Percentiles rank a stretch among this genome's conserved stretches.
Conservation (phyloP, 768 basidiomycete species). For the Dioszegia crocea region DNA sequence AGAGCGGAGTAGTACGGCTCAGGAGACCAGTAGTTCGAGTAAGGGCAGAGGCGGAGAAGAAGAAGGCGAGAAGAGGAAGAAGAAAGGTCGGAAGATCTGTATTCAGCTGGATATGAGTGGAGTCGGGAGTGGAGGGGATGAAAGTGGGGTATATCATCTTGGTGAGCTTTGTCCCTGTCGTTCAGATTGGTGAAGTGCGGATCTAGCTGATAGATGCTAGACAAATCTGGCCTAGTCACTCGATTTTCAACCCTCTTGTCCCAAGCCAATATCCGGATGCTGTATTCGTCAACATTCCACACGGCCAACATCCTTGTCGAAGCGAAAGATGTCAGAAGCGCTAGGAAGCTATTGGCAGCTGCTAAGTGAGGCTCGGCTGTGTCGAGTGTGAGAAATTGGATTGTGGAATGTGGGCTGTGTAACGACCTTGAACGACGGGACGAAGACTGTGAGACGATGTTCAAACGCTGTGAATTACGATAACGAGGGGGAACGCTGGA, state of each 20-base stretch:
- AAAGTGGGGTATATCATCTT: conserved; percentile 25
- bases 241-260: conserved; percentile 33
- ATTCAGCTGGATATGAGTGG: conserved; percentile 38
- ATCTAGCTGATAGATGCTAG: conserved; percentile 11
- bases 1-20: neutral
- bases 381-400: neutral
- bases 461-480: neutral
- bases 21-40: neutral
- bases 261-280: conserved; percentile 32
- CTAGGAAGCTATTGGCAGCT: conserved; percentile 25
- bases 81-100: conserved; percentile 31
- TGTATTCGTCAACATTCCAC: conserved; percentile 41
- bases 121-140: conserved; percentile 10
- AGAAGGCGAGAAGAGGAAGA: neutral
- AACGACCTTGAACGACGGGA: too few species aligned
- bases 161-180: conserved; percentile 19
- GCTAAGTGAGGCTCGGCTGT: neutral
- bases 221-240: conserved; percentile 38
- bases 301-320: conserved; percentile 45
- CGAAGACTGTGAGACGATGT: too few species aligned
- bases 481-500: neutral
- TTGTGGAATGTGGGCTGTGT: neutral
- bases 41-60: too few species aligned
- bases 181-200: neutral
- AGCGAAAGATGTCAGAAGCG: conserved; percentile 32